Conservation (phyloP, 1,284 basidiomycete species). For the Leccinum fallax region DNA sequence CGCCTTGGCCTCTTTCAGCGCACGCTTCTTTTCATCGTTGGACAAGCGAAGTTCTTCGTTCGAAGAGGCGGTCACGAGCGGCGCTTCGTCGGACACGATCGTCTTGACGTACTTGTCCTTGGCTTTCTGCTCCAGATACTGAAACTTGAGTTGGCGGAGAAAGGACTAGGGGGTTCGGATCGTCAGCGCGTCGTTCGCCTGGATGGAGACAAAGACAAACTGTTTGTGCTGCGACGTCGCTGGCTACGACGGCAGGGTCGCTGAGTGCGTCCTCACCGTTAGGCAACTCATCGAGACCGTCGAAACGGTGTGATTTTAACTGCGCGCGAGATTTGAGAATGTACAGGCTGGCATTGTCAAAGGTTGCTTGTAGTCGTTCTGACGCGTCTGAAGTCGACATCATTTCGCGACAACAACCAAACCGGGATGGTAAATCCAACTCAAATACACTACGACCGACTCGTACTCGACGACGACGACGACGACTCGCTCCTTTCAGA, state of each 20-base stretch:
- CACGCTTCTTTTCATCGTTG: constrained; percentile 73
- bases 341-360: constrained; percentile 30
- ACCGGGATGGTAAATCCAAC: too few species aligned
- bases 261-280: constrained; percentile 30
- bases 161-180: constrained; percentile 52
- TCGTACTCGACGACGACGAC: constrained; percentile 13
- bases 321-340: constrained; percentile 27
- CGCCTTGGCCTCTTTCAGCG: constrained; percentile 64
- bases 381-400: constrained; percentile 30
- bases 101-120: constrained; percentile 84
- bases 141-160: constrained; percentile 83
- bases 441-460: constrained; percentile 7
- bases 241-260: constrained; percentile 35
- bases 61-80: constrained; percentile 70
- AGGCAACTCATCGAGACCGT: constrained; percentile 30
- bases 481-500: constrained; percentile 19
- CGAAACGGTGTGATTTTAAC: constrained; percentile 33
- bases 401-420: constrained; percentile 15
- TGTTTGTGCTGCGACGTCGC: constrained; percentile 32
- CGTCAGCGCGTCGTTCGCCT: not conserved
- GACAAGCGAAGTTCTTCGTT: constrained; percentile 63
- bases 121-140: constrained; percentile 84
- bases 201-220: constrained; percentile 18
- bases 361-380: constrained; percentile 28
- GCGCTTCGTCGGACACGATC: constrained; percentile 82